Conservation (phyloP, 148 eudicot genomes). For the Vaccinium vitisidaea region DNA sequence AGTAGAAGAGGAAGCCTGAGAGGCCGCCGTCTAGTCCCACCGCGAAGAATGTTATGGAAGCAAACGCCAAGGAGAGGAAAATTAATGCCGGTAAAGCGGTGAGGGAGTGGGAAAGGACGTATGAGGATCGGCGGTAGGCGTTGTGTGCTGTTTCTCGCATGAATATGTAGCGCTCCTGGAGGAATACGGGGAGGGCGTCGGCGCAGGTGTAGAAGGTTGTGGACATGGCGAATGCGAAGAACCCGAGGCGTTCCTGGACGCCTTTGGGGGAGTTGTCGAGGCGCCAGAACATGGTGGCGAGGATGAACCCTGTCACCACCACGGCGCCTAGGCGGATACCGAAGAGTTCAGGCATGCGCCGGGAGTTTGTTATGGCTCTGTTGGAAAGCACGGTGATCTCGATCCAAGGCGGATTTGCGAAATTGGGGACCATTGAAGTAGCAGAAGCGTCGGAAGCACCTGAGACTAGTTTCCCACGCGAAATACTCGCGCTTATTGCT, state of each 20-base stretch:
- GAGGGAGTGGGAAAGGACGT: slow-evolving; percentile 64
- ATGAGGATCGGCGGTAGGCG: slow-evolving; percentile 71
- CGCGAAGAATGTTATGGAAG: slow-evolving; percentile 68
- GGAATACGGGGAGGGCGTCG: slow-evolving; percentile 76
- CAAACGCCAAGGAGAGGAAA: slow-evolving; percentile 54
- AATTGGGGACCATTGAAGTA: slow-evolving; percentile 58
- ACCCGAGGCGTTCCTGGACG: slow-evolving; percentile 73
- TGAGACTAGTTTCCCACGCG: slow-evolving; percentile 81
- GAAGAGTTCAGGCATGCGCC: slow-evolving; percentile 74
- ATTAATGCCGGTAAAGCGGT: slow-evolving; percentile 49
- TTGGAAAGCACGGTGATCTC: slow-evolving; percentile 55
- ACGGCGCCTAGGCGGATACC: slow-evolving; percentile 65
- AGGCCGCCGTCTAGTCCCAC: slow-evolving; percentile 73
- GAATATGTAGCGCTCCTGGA: slow-evolving; percentile 76
- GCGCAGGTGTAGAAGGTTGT: slow-evolving; percentile 83
- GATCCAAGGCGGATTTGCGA: slow-evolving; percentile 65
- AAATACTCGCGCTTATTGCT: slow-evolving; percentile 81
- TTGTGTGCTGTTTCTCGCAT: slow-evolving; percentile 80
- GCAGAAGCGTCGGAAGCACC: slow-evolving; percentile 41
- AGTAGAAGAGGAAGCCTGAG: slow-evolving; percentile 62
- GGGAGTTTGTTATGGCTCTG: slow-evolving; percentile 59
- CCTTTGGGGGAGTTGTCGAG: slow-evolving; percentile 85
- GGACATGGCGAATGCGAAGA: slow-evolving; percentile 83
- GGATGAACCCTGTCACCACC: slow-evolving; percentile 74
- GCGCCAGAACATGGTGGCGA: slow-evolving; percentile 85